Evolutionary conservation across 352 stramenopile species (phyloP).

Genomic region (Globisporangium sylvaticum): DNA sequence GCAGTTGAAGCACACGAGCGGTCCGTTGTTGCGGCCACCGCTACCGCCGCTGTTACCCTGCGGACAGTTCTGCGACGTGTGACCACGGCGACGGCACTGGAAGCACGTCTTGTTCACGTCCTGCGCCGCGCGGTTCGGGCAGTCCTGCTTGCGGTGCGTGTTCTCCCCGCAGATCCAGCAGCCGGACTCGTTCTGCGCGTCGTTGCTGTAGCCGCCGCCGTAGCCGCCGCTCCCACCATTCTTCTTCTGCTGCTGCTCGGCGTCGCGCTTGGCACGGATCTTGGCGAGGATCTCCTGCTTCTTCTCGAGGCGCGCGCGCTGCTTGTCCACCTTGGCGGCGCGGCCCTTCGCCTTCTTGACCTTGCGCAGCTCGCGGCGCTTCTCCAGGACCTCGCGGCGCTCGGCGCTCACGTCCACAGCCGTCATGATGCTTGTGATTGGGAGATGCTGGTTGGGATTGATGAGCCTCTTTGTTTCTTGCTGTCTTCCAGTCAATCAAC

Average conservation of each 20-base stretch:
- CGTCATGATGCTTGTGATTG: not conserved
- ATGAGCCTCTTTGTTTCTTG: not conserved
- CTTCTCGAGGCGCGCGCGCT: slow-evolving; percentile 59
- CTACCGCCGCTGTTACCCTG: slow-evolving; percentile 28
- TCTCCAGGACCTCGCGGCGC: slow-evolving; percentile 37
- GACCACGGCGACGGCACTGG: slow-evolving; percentile 74
- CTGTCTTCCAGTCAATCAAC: slow-evolving; percentile 13
- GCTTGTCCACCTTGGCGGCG: slow-evolving; percentile 61
- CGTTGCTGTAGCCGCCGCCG: slow-evolving; percentile 19
- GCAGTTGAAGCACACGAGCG: slow-evolving; percentile 87
- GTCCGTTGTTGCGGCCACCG: slow-evolving; percentile 17
- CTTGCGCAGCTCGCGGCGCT: slow-evolving; percentile 70
- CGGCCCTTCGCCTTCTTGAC: slow-evolving; percentile 77
- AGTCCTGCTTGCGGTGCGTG: slow-evolving; percentile 78
- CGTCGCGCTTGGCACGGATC: slow-evolving; percentile 73
- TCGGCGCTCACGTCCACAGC: slow-evolving; percentile 21
- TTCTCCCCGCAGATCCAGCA: slow-evolving; percentile 75
- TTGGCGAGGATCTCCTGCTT: slow-evolving; percentile 75
- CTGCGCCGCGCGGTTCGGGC: slow-evolving; percentile 55
- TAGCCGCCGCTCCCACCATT: slow-evolving; percentile 6
- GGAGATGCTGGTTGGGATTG: not conserved
- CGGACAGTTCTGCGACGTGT: slow-evolving; percentile 82
- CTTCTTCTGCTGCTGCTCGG: slow-evolving; percentile 24
- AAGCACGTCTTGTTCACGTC: slow-evolving; percentile 81
- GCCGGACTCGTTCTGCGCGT: slow-evolving; percentile 21